phyloP scores from a whole-genome alignment of 495 filamentous ascomycete genomes.

The Neurospora cerealis region DNA sequence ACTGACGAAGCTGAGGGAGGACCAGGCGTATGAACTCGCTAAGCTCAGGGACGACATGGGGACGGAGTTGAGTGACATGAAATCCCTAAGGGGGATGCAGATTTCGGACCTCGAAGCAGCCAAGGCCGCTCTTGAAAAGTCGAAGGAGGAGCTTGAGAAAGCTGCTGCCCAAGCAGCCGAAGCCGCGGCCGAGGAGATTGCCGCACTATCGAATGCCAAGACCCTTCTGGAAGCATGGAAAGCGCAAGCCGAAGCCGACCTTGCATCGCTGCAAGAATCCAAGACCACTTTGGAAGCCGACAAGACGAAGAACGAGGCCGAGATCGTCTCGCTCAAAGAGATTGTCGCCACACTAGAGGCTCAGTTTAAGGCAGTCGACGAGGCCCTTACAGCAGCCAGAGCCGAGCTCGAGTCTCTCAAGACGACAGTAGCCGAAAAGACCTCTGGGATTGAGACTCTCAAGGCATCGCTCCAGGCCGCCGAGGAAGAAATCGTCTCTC shows the following conservation, averaged over 20 bases:
- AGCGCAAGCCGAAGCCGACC: slow-evolving; percentile 17
- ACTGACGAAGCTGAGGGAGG: background rate
- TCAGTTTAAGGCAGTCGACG: slow-evolving; percentile 18
- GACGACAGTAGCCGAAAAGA: slow-evolving; percentile 11
- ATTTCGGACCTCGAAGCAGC: slow-evolving; percentile 12
- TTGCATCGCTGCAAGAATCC: slow-evolving; percentile 13
- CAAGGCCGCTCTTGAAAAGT: slow-evolving; percentile 16
- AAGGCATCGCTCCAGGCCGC: slow-evolving; percentile 17
- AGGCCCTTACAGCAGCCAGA: slow-evolving; percentile 15
- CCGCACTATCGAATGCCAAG: slow-evolving; percentile 14
- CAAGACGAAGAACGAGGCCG: slow-evolving; percentile 10
- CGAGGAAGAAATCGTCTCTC: slow-evolving; percentile 19
- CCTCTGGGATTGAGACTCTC: slow-evolving; percentile 18
- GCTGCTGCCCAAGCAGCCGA: slow-evolving; percentile 20
- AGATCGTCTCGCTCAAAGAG: slow-evolving; percentile 12
- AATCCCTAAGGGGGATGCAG: background rate
- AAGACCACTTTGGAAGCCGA: slow-evolving; percentile 11
- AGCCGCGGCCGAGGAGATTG: slow-evolving; percentile 17
- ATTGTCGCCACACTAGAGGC: slow-evolving; percentile 12
- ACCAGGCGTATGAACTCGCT: slow-evolving; percentile 3
- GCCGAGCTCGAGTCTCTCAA: slow-evolving; percentile 19
- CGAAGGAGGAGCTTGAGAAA: slow-evolving; percentile 13
- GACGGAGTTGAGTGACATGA: slow-evolving; percentile 1
- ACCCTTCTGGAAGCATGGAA: slow-evolving; percentile 16
- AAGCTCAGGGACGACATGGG: slow-evolving; percentile 4